phyloP scores from a whole-genome alignment of 768 basidiomycete genomes.

The Leccinum subgranulosum region DNA sequence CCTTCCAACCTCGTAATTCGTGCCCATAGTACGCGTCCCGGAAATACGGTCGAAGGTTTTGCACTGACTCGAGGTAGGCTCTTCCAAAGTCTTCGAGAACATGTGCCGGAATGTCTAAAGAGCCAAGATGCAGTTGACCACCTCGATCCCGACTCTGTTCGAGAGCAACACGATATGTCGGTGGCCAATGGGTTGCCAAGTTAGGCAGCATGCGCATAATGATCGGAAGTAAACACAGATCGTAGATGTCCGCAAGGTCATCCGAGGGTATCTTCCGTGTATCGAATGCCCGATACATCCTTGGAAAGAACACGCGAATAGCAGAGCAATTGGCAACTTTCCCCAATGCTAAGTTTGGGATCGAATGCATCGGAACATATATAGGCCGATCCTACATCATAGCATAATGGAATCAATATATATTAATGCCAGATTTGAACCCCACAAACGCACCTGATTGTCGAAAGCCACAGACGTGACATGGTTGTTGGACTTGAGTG shows the following conservation, averaged over 20 bases:
- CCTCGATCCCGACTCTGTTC: not conserved
- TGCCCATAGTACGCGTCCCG: constrained; percentile 9
- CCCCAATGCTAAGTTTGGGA: not conserved
- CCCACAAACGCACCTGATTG: not conserved
- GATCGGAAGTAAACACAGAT: not conserved
- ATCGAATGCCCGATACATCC: not conserved
- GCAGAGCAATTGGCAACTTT: not conserved
- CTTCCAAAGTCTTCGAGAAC: not conserved
- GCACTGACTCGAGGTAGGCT: not conserved
- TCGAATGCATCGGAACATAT: not conserved
- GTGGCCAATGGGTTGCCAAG: not conserved
- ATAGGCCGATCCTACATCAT: not conserved
- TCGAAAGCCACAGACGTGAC: not conserved
- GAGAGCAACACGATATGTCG: not conserved
- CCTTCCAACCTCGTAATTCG: constrained; percentile 12
- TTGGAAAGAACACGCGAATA: not conserved
- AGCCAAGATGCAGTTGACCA: not conserved
- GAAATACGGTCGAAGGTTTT: not conserved
- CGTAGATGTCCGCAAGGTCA: not conserved
- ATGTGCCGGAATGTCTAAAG: not conserved
- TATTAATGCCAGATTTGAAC: not conserved
- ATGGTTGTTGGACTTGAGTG: not conserved
- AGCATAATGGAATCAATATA: no score
- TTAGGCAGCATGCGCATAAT: not conserved
- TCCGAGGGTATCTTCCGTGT: not conserved